These are phyloP conservation scores for Xylaria multiplex DNA, from an alignment of 2,329 filamentous ascomycete genomes.

Conservation along the genomic window DNA sequence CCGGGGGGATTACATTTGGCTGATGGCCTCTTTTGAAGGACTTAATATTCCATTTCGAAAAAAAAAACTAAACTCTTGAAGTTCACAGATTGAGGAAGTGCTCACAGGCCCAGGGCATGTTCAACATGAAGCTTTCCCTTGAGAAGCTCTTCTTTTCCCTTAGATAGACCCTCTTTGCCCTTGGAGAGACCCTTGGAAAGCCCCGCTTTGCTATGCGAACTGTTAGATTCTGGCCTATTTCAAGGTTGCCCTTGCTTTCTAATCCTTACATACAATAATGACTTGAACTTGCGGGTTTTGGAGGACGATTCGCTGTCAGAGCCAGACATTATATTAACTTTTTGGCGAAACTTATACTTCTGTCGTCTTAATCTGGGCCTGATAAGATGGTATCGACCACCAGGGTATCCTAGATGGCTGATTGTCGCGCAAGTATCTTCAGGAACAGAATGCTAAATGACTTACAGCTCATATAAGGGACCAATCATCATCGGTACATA, in stretches of 20 bases:
- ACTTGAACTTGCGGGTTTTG: constrained; percentile 31
- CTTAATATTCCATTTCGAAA: constrained; percentile 22
- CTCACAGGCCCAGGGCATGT: constrained; percentile 39
- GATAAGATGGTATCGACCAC: neutral
- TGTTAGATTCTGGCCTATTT: constrained; percentile 22
- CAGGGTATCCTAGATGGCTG: constrained; percentile 26
- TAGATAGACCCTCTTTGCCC: constrained; percentile 32
- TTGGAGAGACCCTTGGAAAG: constrained; percentile 31
- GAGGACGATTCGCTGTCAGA: constrained; percentile 25
- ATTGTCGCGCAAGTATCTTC: neutral
- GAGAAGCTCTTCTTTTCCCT: constrained; percentile 32
- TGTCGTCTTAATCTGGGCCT: constrained; percentile 3
- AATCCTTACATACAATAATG: constrained; percentile 36
- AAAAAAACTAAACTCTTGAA: no score
- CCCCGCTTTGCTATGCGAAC: constrained; percentile 33
- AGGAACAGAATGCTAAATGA: constrained; percentile 5
- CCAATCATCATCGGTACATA: neutral
- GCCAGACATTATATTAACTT: constrained; percentile 31
- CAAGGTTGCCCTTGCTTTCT: constrained; percentile 1
- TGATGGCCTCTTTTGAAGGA: constrained; percentile 31
- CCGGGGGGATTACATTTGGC: constrained; percentile 36
- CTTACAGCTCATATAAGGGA: constrained; percentile 7
- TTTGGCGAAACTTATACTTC: constrained; percentile 2
- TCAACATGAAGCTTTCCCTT: constrained; percentile 37
- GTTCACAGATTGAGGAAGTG: neutral